Base-by-base conservation (phyloP, 805 yeast species). In the Candida easanensis region DNA sequence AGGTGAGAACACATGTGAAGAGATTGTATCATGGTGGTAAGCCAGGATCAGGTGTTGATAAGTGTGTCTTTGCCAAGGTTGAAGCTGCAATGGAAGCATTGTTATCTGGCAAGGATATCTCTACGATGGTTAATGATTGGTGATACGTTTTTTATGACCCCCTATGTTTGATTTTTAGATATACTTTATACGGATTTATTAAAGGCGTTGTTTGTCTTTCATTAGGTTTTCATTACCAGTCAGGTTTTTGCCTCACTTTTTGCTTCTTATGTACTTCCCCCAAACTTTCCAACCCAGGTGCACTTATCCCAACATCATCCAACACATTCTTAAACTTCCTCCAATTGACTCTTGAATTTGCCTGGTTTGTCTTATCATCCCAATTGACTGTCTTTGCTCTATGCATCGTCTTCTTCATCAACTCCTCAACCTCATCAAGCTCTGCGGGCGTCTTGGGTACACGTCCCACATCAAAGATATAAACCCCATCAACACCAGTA, bases 401-500 rank as follows among this genome's bases (percentile, higher is more conserved):
- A 5, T 38, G 15, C 19, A 49, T 18, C 5, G 44, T 39, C 13
- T 20, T 15, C 13, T 35, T 17, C 6, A 50, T 38, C 22, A 18
- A 32, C 15, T 20, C 11, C 19, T 44, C 30, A n/a, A 52, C 48
- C 33, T 31, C 31, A 1, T 32, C 26, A 17, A 42, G 4, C 19
- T 46, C 51, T 4, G 41, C 41, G 10, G 16, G 19, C 3, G 35
- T 23, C 14, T 30, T 41, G 3, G 61, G 61, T 2, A 53, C 31
- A 3, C 51, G n/a, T 4, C 37, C 40, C 13, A 49, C 42, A 17
- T 53, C 46, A 25, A 53, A 46, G 7, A 54, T 51, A 28, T 56
- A 56, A 3, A 53, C 26, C 2, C 61, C 61, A 45, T 55, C 58
- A 7, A 33, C 40, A 0, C 53, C 56, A 4, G 22, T 25, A 31